Conservation (phyloP, 139 green algal genomes). For the Coelastrella sp. region DNA sequence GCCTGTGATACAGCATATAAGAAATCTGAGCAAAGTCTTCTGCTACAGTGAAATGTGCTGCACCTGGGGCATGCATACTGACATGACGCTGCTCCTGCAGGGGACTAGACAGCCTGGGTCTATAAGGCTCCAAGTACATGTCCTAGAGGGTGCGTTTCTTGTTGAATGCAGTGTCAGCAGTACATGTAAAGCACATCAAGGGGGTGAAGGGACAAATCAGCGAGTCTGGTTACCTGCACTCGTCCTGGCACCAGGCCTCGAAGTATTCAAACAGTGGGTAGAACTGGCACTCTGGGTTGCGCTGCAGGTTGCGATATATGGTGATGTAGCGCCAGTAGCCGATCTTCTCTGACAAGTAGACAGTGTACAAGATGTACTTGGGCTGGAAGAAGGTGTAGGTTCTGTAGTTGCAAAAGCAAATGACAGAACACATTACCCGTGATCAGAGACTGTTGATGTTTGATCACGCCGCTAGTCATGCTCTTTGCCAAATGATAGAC, state of each 20-base stretch:
- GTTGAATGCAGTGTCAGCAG: neutral
- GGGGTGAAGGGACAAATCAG: too few relatives aligned
- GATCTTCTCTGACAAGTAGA: slow-evolving; percentile 95
- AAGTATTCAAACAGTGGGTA: slow-evolving; percentile 98
- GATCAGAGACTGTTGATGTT: neutral
- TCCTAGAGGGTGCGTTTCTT: neutral
- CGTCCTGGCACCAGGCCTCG: slow-evolving; percentile 97
- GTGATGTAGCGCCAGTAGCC: slow-evolving; percentile 97
- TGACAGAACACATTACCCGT: neutral
- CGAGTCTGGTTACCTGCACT: slow-evolving; percentile 77
- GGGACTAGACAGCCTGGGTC: too few relatives aligned
- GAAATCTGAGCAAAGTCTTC: neutral
- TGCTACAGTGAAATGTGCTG: neutral
- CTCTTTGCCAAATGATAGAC: too few relatives aligned
- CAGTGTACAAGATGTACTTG: slow-evolving; percentile 98
- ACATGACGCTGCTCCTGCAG: neutral
- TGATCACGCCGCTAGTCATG: neutral
- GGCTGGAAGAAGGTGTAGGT: slow-evolving; percentile 94
- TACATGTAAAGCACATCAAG: neutral
- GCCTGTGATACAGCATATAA: neutral
- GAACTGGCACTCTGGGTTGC: slow-evolving; percentile 93
- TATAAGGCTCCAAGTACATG: too few relatives aligned
- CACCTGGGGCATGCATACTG: neutral
- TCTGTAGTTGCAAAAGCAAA: neutral
- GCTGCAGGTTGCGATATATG: slow-evolving; percentile 94